These are phyloP conservation scores for Gaertneriomyces sp. DNA, from an alignment of 192 early-diverging fungal genomes.

Conservation along the genomic window DNA sequence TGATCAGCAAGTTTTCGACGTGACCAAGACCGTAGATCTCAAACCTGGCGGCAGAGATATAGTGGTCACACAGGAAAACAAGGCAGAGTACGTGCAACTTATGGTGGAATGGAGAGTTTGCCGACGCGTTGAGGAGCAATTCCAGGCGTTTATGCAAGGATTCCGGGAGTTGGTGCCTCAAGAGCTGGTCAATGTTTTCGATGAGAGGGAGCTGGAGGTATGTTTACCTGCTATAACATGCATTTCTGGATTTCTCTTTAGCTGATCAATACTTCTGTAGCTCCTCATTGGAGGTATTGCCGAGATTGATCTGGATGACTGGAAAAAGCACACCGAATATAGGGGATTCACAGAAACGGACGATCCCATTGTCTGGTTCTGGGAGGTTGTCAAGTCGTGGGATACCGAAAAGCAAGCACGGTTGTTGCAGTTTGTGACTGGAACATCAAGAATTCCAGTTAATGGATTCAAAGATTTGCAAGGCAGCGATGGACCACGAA, in stretches of 20 bases:
- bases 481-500: conserved; percentile 90
- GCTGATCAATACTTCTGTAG: conserved; percentile 8
- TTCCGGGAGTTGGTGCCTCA: conserved; percentile 96
- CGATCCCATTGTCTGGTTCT: conserved; percentile 94
- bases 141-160: conserved; percentile 90
- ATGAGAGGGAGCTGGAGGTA: conserved; percentile 91
- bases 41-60: conserved; percentile 85
- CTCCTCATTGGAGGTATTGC: conserved; percentile 94
- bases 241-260: neutral
- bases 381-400: conserved; percentile 79
- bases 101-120: conserved; percentile 86
- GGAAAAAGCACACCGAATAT: conserved; percentile 99
- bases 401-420: conserved; percentile 93
- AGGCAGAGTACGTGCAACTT: conserved; percentile 89
- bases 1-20: conserved; percentile 93
- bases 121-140: conserved; percentile 92
- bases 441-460: conserved; percentile 95
- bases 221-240: neutral
- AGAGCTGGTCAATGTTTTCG: conserved; percentile 93
- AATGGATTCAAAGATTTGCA: conserved; percentile 99
- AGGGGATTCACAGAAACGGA: conserved; percentile 96
- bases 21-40: conserved; percentile 81
- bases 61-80: conserved; percentile 94
- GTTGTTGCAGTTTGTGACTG: conserved; percentile 95
- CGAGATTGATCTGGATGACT: conserved; percentile 96